These are phyloP conservation scores for Nakazawaea wyomingensis DNA, from an alignment of 805 yeast species.

Conservation along the genomic window DNA sequence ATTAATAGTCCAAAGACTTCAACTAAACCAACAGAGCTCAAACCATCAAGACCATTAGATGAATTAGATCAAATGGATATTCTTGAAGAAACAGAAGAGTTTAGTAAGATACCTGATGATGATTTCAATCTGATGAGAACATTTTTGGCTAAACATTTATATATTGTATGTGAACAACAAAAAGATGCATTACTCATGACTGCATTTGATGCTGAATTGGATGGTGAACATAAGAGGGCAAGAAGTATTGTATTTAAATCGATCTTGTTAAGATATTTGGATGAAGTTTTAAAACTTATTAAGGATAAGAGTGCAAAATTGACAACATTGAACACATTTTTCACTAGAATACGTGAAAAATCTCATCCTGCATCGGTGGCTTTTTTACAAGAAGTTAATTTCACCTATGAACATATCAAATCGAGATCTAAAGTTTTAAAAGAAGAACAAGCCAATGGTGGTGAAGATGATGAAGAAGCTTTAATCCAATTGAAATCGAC, in stretches of 20 bases:
- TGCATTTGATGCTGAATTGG: slow-evolving; percentile 79
- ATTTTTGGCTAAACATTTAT: slow-evolving; percentile 53
- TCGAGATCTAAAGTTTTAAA: slow-evolving; percentile 66
- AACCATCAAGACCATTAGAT: slow-evolving; percentile 27
- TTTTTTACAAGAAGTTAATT: slow-evolving; percentile 66
- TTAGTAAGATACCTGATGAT: slow-evolving; percentile 49
- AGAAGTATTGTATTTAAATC: slow-evolving; percentile 75
- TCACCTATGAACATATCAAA: slow-evolving; percentile 71
- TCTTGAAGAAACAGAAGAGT: slow-evolving; percentile 59
- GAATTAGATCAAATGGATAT: slow-evolving; percentile 47
- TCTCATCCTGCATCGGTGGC: slow-evolving; percentile 62
- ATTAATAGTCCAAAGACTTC: slow-evolving; percentile 26
- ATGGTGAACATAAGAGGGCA: slow-evolving; percentile 48
- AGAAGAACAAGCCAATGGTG: slow-evolving; percentile 37
- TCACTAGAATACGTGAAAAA: slow-evolving; percentile 51
- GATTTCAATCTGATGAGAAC: slow-evolving; percentile 46
- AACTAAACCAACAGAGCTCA: slow-evolving; percentile 9
- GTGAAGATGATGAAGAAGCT: slow-evolving; percentile 48
- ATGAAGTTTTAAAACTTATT: slow-evolving; percentile 25
- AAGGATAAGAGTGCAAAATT: slow-evolving; percentile 17
- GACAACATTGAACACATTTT: slow-evolving; percentile 57
- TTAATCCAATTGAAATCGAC: slow-evolving; percentile 83
- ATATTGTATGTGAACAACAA: slow-evolving; percentile 74
- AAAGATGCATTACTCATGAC: slow-evolving; percentile 91
- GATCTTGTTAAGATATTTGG: slow-evolving; percentile 62